Percentiles rank a stretch among this genome's conserved stretches.
Evolutionary conservation across 371 early-diverging fungal genomes (phyloP).

Genomic region (Mucor piriformis): DNA sequence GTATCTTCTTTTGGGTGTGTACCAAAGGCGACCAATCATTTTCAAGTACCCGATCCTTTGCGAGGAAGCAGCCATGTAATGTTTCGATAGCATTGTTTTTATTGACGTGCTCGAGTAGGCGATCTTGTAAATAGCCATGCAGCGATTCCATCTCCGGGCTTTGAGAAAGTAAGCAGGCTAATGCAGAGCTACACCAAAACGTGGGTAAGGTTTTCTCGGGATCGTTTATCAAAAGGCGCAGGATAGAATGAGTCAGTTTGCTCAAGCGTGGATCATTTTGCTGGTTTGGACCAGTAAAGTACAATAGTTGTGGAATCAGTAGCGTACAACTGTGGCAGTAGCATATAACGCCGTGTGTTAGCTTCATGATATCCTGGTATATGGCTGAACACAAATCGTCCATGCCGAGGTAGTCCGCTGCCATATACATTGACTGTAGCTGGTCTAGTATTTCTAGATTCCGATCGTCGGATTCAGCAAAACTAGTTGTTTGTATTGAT

Average conservation of each 20-base stretch:
- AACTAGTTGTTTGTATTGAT: slow-evolving; percentile 1
- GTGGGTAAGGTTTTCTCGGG: slow-evolving; percentile 33
- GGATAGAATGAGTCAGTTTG: slow-evolving; percentile 17
- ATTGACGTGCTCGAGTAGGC: slow-evolving; percentile 23
- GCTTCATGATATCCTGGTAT: slow-evolving; percentile 16
- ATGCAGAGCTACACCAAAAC: slow-evolving; percentile 27
- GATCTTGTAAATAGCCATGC: slow-evolving; percentile 20
- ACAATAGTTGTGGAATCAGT: slow-evolving; percentile 24
- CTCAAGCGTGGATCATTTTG: slow-evolving; percentile 20
- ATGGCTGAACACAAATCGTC: slow-evolving; percentile 19
- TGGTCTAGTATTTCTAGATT: slow-evolving; percentile 10
- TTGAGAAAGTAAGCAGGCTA: slow-evolving; percentile 17
- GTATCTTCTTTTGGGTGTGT: slow-evolving; percentile 3
- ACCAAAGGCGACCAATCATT: neutral
- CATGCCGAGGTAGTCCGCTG: slow-evolving; percentile 44
- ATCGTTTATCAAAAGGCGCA: slow-evolving; percentile 28
- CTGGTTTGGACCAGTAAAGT: slow-evolving; percentile 25
- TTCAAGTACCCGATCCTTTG: slow-evolving; percentile 1
- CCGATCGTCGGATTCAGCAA: slow-evolving; percentile 13
- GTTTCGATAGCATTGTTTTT: slow-evolving; percentile 39
- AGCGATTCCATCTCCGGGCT: slow-evolving; percentile 20
- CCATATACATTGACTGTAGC: slow-evolving; percentile 30
- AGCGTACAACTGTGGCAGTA: slow-evolving; percentile 30
- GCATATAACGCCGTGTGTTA: slow-evolving; percentile 31
- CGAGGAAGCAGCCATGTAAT: slow-evolving; percentile 33